phyloP scores from a whole-genome alignment of 148 eudicot genomes.

The Linanthus parryae region DNA sequence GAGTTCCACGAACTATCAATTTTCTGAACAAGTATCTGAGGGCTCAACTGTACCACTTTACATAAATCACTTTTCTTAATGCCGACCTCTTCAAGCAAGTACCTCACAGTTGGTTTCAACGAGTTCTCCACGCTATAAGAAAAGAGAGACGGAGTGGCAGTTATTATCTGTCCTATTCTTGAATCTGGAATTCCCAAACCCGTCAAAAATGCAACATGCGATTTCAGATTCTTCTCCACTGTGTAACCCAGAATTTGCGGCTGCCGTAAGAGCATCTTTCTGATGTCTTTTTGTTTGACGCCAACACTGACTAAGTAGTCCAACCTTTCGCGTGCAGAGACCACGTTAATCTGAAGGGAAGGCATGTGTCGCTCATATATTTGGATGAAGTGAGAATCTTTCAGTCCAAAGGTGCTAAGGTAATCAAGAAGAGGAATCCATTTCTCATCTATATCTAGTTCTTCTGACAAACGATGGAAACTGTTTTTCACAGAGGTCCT shows the following conservation, averaged over 20 bases:
- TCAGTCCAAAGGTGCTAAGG: conserved; percentile 74
- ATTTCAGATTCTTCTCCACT: conserved; percentile 74
- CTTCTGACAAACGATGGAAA: conserved; percentile 58
- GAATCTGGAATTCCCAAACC: conserved; percentile 80
- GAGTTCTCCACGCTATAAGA: conserved; percentile 90
- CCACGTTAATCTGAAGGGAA: conserved; percentile 68
- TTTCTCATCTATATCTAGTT: conserved; percentile 66
- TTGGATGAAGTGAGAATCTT: conserved; percentile 71
- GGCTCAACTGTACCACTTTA: conserved; percentile 93
- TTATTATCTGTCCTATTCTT: conserved; percentile 72
- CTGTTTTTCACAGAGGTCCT: conserved; percentile 38
- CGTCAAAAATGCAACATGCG: conserved; percentile 70
- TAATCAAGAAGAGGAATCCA: conserved; percentile 94
- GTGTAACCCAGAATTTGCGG: conserved; percentile 88
- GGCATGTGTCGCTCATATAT: conserved; percentile 85
- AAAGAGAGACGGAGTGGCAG: conserved; percentile 79
- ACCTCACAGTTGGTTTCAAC: conserved; percentile 77
- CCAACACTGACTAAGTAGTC: conserved; percentile 69
- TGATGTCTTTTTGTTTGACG: conserved; percentile 76
- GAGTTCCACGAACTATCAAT: conserved; percentile 78
- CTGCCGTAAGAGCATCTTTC: conserved; percentile 70
- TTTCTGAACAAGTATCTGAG: conserved; percentile 93
- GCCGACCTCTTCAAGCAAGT: conserved; percentile 89
- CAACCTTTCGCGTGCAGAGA: conserved; percentile 78
- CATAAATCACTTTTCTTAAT: conserved; percentile 63